Base-by-base conservation (phyloP, 1,139 yeast genomes). In the Yamadazyma membranifaciens region DNA sequence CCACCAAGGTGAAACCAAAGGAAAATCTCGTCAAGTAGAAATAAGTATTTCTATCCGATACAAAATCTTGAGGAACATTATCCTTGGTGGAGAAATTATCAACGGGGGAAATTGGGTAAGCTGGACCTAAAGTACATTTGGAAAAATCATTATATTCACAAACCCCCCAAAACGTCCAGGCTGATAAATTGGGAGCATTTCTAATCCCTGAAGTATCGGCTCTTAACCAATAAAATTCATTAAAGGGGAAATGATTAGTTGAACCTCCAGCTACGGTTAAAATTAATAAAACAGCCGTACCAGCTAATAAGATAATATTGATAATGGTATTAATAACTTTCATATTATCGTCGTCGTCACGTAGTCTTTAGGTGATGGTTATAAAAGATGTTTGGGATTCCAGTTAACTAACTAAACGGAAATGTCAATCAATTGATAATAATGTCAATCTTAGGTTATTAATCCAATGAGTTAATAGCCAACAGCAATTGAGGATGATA, bases 111-210 rank as follows among this genome's bases (percentile, higher is more conserved):
- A 85, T 65, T 44, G 91, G 87, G 55, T 68, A 74, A 36, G 84
- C 91, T 33, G 78, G 77, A 12, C 74, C 75, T 38, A 58, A 56
- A 27, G 56, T 49, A 55, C 78, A 71, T 13, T 83, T 76, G 38
- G 72, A 65, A 47, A 66, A 65, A 53, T 64, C 56, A 17, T 54
- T 44, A 37, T 65, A 64, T 41, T 74, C 72, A 62, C 89, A 83
- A 36, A 83, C 75, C 51, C 92, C 92, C 94, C 94, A 85, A 68
- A 80, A 85, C 2, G 91, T 81, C 92, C 92, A 85, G 49, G 87
- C 80, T 14, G 87, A 67, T 43, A 52, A 52, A 26, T 60, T 45
- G 29, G 75, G 72, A n/a, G 89, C 87, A 43, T 69, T 66, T 9
- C 72, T 48, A 42, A 83, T 80, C 39, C 57, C 57, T 1, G 78